Conservation (phyloP, 1,139 yeast genomes). For the Lodderomyces metapsilosis region DNA sequence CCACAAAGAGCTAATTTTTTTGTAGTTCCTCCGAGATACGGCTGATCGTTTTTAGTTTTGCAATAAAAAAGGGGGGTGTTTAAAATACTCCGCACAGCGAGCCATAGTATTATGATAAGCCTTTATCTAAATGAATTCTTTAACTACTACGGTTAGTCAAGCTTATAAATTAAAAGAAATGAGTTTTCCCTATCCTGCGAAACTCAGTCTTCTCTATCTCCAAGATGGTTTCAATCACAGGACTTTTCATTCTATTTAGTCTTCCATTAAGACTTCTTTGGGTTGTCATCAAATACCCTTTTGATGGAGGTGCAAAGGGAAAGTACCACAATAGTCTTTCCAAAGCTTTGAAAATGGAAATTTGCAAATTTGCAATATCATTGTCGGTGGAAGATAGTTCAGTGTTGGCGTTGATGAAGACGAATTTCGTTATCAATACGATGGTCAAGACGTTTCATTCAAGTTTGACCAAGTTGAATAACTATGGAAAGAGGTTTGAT, state of each 20-base stretch:
- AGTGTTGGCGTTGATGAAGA: constrained; percentile 6
- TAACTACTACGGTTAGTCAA: background rate
- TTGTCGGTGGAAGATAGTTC: constrained; percentile 13
- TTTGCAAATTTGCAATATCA: constrained; percentile 11
- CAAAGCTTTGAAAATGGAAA: constrained; percentile 11
- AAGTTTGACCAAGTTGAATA: constrained; percentile 19
- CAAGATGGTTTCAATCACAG: constrained; percentile 6
- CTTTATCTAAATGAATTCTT: no score
- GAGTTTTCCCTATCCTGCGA: no score
- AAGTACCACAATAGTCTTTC: constrained; percentile 9
- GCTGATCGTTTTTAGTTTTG: background rate
- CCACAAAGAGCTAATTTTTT: no score
- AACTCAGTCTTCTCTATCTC: no score
- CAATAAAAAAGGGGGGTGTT: background rate
- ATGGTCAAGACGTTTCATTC: constrained; percentile 9
- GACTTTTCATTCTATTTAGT: constrained; percentile 7
- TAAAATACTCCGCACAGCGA: no score
- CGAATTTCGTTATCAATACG: constrained; percentile 9
- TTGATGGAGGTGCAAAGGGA: constrained; percentile 13
- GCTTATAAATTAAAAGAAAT: no score
- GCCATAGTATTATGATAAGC: no score
- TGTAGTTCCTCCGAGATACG: background rate
- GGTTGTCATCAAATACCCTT: constrained; percentile 11
- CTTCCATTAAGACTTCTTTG: constrained; percentile 12
- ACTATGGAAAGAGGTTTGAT: constrained; percentile 35